Evolutionary conservation across 305 asterid species (phyloP).

Genomic region (Euphrasia arctica): DNA sequence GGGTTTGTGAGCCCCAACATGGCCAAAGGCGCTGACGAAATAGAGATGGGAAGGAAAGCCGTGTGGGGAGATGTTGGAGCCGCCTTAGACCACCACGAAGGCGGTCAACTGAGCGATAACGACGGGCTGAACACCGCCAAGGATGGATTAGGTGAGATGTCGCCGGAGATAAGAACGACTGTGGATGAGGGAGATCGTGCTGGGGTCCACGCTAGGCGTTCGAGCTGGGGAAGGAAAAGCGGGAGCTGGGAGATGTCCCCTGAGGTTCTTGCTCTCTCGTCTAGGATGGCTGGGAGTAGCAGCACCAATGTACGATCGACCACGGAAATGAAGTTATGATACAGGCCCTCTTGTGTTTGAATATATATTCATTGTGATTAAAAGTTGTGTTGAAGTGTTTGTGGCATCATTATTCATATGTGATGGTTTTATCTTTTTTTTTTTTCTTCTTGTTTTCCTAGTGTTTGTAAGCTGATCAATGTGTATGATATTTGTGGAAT

Average conservation of each 20-base stretch:
- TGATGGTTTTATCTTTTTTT: constrained; percentile 22
- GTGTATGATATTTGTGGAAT: constrained; percentile 31
- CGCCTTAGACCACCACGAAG: constrained; percentile 50
- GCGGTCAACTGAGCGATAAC: constrained; percentile 54
- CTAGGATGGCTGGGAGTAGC: constrained; percentile 70
- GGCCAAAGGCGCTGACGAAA: constrained; percentile 79
- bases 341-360: too few species aligned
- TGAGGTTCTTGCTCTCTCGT: constrained; percentile 84
- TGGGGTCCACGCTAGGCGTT: constrained; percentile 72
- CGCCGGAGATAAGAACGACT: constrained; percentile 78
- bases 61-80: constrained; percentile 81
- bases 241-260: constrained; percentile 99
- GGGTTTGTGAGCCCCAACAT: constrained; percentile 88
- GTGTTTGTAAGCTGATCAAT: constrained; percentile 24
- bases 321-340: constrained; percentile 32
- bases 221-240: constrained; percentile 92
- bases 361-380: background rate
- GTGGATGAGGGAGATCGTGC: constrained; percentile 82
- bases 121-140: constrained; percentile 43
- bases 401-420: constrained; percentile 17
- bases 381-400: constrained; percentile 17
- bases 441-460: too few species aligned
- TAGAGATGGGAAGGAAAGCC: constrained; percentile 94
- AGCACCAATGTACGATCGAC: constrained; percentile 32
- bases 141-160: constrained; percentile 52